Percentiles rank a stretch among this genome's conserved stretches.
Evolutionary conservation across 371 early-diverging fungal species (phyloP).

Genomic region (Syncephalastrum sp.): DNA sequence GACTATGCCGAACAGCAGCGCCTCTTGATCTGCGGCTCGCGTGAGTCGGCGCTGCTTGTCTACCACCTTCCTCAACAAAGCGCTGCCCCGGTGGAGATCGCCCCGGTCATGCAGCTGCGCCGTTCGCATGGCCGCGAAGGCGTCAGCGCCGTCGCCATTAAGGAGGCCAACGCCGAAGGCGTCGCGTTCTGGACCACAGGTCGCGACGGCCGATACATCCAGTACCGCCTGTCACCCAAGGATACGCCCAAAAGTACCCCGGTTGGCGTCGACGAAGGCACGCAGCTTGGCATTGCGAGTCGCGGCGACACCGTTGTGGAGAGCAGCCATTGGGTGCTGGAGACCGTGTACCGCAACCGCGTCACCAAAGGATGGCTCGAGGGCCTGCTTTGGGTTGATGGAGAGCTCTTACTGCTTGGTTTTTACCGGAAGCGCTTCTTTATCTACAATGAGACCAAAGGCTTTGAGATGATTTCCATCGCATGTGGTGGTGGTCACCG

Average conservation of each 20-base stretch:
- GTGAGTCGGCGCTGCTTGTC: conserved; percentile 59
- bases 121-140: conserved; percentile 53
- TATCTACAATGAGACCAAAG: conserved; percentile 68
- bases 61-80: conserved; percentile 39
- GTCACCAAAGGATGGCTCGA: conserved; percentile 78
- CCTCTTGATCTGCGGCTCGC: conserved; percentile 59
- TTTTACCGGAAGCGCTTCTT: conserved; percentile 74
- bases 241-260: neutral
- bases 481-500: conserved; percentile 64
- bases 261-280: conserved; percentile 13
- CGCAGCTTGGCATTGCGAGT: conserved; percentile 35
- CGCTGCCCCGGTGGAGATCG: conserved; percentile 2
- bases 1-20: conserved; percentile 40
- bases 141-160: conserved; percentile 46
- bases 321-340: conserved; percentile 35
- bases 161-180: conserved; percentile 30
- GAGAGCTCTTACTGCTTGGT: conserved; percentile 60
- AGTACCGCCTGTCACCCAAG: conserved; percentile 51
- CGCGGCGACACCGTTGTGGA: conserved; percentile 29
- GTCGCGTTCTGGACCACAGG: conserved; percentile 65
- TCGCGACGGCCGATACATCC: conserved; percentile 67
- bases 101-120: conserved; percentile 36
- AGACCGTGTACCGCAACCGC: conserved; percentile 59
- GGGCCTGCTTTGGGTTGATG: conserved; percentile 54
- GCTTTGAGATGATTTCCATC: conserved; percentile 45